These are phyloP conservation scores for Penicillium olsonii DNA, from an alignment of 2,329 filamentous ascomycete genomes.

Conservation along the genomic window DNA sequence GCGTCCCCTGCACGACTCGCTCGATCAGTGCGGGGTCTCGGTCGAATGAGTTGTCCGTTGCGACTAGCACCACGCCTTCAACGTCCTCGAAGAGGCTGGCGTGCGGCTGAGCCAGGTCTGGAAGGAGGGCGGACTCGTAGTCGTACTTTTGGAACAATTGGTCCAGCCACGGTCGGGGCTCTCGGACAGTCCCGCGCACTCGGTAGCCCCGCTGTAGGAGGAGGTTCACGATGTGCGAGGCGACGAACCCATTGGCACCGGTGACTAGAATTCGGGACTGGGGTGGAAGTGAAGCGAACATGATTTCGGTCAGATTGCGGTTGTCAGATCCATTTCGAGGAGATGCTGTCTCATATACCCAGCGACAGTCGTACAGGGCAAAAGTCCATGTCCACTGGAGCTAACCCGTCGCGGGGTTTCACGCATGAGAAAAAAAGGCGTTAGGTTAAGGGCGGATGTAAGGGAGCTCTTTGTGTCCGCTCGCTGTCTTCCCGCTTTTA, in stretches of 20 bases:
- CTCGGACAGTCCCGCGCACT: not conserved
- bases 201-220: slow-evolving; percentile 7
- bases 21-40: slow-evolving; percentile 1
- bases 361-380: not conserved
- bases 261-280: not conserved
- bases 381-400: not conserved
- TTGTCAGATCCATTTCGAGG: not conserved
- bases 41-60: not conserved
- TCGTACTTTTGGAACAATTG: slow-evolving; percentile 5
- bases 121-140: not conserved
- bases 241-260: not conserved
- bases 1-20: not conserved
- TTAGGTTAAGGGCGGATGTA: slow-evolving; percentile 6
- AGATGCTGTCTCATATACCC: not conserved
- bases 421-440: not conserved
- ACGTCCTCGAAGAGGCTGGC: not conserved
- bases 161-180: slow-evolving; percentile 1
- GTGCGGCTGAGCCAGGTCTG: not conserved
- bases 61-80: not conserved
- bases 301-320: not conserved
- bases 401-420: not conserved
- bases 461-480: slow-evolving; percentile 9
- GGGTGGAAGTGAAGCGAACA: not conserved
- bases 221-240: not conserved
- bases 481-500: slow-evolving; percentile 9